Evolutionary conservation across 805 yeast genomes (phyloP), one percentile per base, ranked within the genome.

Genomic region (Starmerella cellae): DNA sequence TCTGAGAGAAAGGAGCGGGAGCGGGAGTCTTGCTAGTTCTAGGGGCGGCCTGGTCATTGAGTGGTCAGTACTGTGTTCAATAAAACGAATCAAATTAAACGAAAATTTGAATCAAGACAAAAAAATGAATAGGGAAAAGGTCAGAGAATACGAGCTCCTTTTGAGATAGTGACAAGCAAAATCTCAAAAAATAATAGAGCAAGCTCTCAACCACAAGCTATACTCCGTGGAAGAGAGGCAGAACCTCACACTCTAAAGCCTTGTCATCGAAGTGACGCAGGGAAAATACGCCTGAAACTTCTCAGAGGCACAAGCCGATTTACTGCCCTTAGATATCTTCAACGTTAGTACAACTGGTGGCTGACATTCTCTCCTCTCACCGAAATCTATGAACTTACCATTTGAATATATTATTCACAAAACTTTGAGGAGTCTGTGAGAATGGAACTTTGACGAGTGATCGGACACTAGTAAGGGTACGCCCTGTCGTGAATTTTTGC

Each of bases 11-110:
- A 35, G 58, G 58, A 37, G 82, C 64, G 65, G 95, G 85, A 67
- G 85, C 80, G 70, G 98, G 98, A 68, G 96, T 88, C 75, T 96
- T 94, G 63, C 95, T 96, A 77, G 83, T 85, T 74, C 75, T 78
- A 40, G 57, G 55, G 50, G 58, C 56, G 47, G 47, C 59, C 55
- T 55, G 51, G 56, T 54, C 56, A 54, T 54, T 54, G 56, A 54
- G 57, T 53, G 52, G 50, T 51, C 51, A 54, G 55, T 48, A 52
- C 52, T 42, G 48, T 31, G 48, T 43, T 43, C 48, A 32, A 35
- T 38, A 24, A 30, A 20, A 18, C 26, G 31, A 26, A 20, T 34
- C 16, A 32, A 33, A 32, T 38, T 34, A 31, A 38, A 39, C 18
- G 18, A 18, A 8, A 23, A n/a, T n/a, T 43, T 43, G 46, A 32